These are phyloP conservation scores for Eucalyptus coolabah DNA, from an alignment of 345 rosid genomes.

Conservation along the genomic window DNA sequence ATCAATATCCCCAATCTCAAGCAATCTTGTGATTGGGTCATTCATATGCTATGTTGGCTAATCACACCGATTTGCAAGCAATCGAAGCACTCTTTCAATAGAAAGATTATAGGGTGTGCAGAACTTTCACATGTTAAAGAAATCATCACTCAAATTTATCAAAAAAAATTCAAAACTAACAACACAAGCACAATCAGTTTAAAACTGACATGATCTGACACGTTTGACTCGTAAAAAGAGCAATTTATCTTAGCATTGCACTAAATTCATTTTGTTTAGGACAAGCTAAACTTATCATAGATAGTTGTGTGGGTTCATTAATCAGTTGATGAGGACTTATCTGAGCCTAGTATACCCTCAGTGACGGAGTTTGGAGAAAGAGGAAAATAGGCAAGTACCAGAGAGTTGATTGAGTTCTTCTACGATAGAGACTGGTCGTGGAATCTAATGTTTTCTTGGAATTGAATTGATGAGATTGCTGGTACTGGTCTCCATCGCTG, in stretches of 20 bases:
- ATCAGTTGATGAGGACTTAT: background rate
- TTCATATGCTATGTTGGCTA: background rate
- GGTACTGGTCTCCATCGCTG: background rate
- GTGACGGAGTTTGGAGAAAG: background rate
- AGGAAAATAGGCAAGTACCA: background rate
- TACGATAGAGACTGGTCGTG: background rate
- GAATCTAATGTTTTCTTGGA: background rate
- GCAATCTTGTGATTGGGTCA: background rate
- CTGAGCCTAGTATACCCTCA: background rate
- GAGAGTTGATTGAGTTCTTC: background rate
- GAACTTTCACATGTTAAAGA: background rate
- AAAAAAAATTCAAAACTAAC: background rate
- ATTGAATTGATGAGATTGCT: background rate
- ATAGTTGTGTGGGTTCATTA: background rate
- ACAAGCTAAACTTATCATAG: background rate
- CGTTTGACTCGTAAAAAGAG: background rate
- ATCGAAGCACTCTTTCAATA: background rate
- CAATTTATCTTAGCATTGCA: background rate
- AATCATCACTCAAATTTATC: background rate
- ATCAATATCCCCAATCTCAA: background rate
- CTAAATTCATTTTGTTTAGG: background rate
- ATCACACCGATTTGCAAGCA: background rate
- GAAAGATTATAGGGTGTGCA: background rate
- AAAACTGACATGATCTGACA: background rate
- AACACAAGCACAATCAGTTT: rapidly evolving